Percentiles rank a stretch among this genome's conserved stretches.
phyloP scores from a whole-genome alignment of 2,329 filamentous ascomycete species.

The Aspergillus arachidicola region DNA sequence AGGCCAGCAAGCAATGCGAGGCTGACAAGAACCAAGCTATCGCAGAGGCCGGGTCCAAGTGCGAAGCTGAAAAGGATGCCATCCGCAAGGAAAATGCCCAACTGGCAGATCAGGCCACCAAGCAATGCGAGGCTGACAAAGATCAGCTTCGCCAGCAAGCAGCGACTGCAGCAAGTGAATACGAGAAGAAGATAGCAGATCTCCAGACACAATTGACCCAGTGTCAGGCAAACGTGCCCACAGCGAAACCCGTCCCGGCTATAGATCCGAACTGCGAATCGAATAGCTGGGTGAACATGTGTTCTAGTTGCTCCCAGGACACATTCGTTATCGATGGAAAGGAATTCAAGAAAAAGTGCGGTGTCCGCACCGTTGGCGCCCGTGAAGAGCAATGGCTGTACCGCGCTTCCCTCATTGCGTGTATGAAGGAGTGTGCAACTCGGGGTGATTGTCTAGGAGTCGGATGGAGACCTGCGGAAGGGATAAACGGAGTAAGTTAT shows the following conservation, averaged over 20 bases:
- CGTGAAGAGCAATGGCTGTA: background rate
- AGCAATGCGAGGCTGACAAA: background rate
- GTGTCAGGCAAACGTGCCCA: background rate
- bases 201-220: background rate
- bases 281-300: background rate
- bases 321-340: background rate
- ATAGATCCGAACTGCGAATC: background rate
- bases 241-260: background rate
- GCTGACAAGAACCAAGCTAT: background rate
- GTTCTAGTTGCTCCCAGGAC: background rate
- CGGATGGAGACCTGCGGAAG: background rate
- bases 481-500: background rate
- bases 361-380: background rate
- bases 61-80: background rate
- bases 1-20: too few relatives aligned
- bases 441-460: background rate
- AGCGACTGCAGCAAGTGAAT: background rate
- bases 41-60: too few relatives aligned
- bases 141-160: background rate
- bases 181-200: background rate
- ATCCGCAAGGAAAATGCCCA: background rate
- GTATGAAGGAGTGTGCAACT: background rate
- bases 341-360: background rate
- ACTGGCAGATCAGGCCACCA: background rate
- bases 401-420: background rate